Evolutionary conservation across 2,329 filamentous ascomycete species (phyloP), one percentile per base, ranked within the genome.

Genomic region (Fonsecaea multimorphosa): DNA sequence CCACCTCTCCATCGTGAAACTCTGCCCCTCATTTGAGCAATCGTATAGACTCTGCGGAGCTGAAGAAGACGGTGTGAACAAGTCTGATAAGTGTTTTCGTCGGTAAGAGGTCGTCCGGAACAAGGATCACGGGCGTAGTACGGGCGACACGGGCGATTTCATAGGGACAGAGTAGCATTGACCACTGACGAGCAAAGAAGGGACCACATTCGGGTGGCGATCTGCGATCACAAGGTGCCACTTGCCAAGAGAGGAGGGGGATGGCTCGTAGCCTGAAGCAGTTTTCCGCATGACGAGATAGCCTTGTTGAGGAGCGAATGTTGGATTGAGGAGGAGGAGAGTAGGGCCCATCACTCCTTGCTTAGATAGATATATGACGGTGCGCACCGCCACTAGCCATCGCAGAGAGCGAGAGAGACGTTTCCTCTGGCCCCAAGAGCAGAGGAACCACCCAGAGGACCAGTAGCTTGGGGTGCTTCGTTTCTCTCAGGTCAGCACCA

Each of bases 1-100:
- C 29, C n/a, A 34, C 9, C 1, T 49, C 16, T 36, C 34, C 38
- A 51, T 56, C 62, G 63, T 36, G 62, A 68, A 68, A 65, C 31
- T 62, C 16, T 24, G 31, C 32, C 38, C 57, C 29, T 68, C 40
- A 68, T 68, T 57, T 40, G 31, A 40, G 32, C 29, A 19, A 24
- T n/a, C n/a, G 31, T 57, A 22, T 36, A 38, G 29, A 12, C 44
- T 24, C 9, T 22, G 44, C 44, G 44, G 44, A 24, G 44, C 44
- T 49, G 44, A 12, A 24, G 44, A 9, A 27, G 38, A 49, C 44
- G 44, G 19, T 24, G 44, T 49, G 19, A 11, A 49, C 19, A 11
- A 12, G 44, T 22, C 40, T 49, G 44, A 49, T 49, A 24, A 49
- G 44, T 49, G 44, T 22, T 49, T 12, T 49, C 19, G 19, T 49